These are phyloP conservation scores for Suillus weaverae DNA, from an alignment of 768 basidiomycete genomes.

Conservation along the genomic window DNA sequence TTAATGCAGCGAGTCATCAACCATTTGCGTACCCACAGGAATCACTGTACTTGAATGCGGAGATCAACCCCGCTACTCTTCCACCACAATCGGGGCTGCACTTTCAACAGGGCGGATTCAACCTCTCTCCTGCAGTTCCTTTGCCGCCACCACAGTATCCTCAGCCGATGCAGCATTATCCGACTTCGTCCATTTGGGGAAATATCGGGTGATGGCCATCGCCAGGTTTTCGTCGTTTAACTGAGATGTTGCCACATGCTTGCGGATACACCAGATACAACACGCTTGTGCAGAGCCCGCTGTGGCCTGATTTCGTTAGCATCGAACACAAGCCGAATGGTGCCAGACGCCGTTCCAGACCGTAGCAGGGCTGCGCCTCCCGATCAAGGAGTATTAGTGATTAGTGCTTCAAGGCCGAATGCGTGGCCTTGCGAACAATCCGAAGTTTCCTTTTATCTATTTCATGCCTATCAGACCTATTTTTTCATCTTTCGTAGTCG, in stretches of 20 bases:
- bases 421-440: not conserved
- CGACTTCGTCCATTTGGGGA: conserved; percentile 24
- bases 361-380: not conserved
- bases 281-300: not conserved
- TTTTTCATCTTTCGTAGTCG: not conserved
- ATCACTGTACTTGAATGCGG: conserved; percentile 4
- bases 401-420: not conserved
- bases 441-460: conserved; percentile 5
- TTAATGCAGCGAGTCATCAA: not conserved
- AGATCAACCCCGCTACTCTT: not conserved
- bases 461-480: not conserved
- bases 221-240: not conserved
- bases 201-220: conserved; percentile 20
- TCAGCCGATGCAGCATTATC: conserved; percentile 22
- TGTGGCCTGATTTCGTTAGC: conserved; percentile 4
- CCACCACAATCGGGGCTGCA: not conserved
- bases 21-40: conserved; percentile 4
- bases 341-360: not conserved
- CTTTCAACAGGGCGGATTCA: not conserved
- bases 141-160: conserved; percentile 15
- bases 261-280: conserved; percentile 2
- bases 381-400: not conserved
- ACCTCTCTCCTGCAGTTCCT: conserved; percentile 11
- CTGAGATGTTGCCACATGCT: not conserved
- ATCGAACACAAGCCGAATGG: not conserved